Evolutionary conservation across 2,329 filamentous ascomycete species (phyloP), one percentile per base, ranked within the genome.

Genomic region (Colletotrichum liaoningense): DNA sequence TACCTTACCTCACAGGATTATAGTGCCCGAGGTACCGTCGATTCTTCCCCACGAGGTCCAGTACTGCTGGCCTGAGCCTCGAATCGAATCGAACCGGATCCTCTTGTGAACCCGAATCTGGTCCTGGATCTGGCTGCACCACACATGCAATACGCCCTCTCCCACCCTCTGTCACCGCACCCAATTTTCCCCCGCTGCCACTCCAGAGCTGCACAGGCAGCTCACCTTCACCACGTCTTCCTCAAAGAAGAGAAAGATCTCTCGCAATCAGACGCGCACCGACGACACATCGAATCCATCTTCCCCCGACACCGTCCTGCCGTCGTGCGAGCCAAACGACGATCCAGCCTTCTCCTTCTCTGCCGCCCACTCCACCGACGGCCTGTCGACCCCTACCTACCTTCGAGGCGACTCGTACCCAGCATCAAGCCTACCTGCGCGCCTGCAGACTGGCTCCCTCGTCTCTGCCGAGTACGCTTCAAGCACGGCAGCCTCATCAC

Each of bases 191-290:
- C 60, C 63, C 55, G 57, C 49, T 52, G 63, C 67, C 66, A 76
- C 71, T 77, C 80, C 79, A 83, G 89, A 91, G 89, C 89, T 91
- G 89, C 89, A 79, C 78, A 82, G 82, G 90, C 90, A 92, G 91
- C 91, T 92, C 91, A 84, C 87, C 82, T 86, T 89, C 91, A 93
- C 88, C 84, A 93, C 91, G 91, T 92, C 90, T 90, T 92, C 90
- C 86, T 87, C 85, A 88, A 93, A 92, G 90, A 93, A 92, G 90
- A 88, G 90, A 87, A 92, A 90, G 88, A 88, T 92, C 79, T 86
- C 85, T 72, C 75, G 84, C 85, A 73, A 83, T 80, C 81, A 83
- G 75, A 81, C 83, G 77, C 81, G 82, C 80, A 84, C 88, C 80
- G 79, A 82, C 75, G 81, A 82, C 77, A 81, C 78, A 65, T 76